phyloP scores from a whole-genome alignment of 768 basidiomycete species.

The Suillus subalutaceus region DNA sequence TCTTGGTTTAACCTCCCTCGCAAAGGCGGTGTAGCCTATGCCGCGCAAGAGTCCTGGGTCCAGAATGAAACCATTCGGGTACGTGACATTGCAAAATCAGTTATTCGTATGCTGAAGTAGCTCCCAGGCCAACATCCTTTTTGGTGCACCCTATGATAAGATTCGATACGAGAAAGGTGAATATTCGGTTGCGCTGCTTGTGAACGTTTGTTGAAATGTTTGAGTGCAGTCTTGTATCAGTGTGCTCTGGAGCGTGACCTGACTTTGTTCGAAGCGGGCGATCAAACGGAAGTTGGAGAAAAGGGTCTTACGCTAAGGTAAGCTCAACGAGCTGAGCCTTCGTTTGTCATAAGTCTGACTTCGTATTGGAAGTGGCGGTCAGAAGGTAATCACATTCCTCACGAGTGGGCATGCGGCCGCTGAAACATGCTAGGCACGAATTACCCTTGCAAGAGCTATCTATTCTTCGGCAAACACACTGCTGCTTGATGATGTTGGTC shows the following conservation, averaged over 20 bases:
- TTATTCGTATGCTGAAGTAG: not conserved
- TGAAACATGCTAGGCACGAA: constrained; percentile 39
- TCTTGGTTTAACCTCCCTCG: constrained; percentile 76
- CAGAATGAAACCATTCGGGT: constrained; percentile 78
- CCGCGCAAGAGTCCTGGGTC: constrained; percentile 86
- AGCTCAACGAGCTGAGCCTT: not conserved
- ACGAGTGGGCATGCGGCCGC: not conserved
- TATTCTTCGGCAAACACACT: constrained; percentile 65
- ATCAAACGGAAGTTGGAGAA: constrained; percentile 72
- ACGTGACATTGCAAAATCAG: not conserved
- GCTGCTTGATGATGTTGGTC: constrained; percentile 69
- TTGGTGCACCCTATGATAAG: constrained; percentile 42
- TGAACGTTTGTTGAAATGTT: constrained; percentile 6
- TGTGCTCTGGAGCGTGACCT: constrained; percentile 49
- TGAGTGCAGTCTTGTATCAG: constrained; percentile 35
- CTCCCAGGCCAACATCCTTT: constrained; percentile 49
- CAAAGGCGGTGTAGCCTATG: constrained; percentile 71
- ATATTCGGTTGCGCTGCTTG: not conserved
- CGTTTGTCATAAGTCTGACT: not conserved
- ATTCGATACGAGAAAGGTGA: constrained; percentile 44
- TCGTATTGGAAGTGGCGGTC: constrained; percentile 46
- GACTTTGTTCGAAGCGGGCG: constrained; percentile 56
- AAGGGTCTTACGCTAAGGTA: constrained; percentile 61
- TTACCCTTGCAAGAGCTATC: constrained; percentile 60
- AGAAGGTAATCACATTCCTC: constrained; percentile 45